These are phyloP conservation scores for Ascochyta fabae DNA, from an alignment of 2,329 filamentous ascomycete genomes.

Conservation along the genomic window DNA sequence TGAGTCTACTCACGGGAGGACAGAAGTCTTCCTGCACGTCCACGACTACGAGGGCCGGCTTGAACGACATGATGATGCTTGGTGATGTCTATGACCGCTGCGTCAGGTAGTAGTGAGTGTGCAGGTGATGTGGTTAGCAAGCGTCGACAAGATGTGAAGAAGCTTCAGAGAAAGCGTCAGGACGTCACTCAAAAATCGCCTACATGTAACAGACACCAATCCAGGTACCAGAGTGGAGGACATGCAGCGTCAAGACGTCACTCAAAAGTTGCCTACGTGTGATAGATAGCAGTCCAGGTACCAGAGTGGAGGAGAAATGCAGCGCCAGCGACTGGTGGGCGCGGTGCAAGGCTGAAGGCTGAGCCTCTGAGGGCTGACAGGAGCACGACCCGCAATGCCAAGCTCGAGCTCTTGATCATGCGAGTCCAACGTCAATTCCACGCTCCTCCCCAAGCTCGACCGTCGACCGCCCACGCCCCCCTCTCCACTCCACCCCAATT, in stretches of 20 bases:
- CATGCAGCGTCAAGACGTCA: too few species aligned
- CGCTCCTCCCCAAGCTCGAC: conserved; percentile 34
- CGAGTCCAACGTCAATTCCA: conserved; percentile 31
- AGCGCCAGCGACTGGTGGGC: not conserved
- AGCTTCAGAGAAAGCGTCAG: not conserved
- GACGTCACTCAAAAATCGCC: not conserved
- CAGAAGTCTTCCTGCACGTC: conserved; percentile 97
- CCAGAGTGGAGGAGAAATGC: not conserved
- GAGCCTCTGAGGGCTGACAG: not conserved
- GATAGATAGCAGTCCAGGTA: not conserved
- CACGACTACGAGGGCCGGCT: conserved; percentile 73
- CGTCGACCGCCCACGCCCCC: conserved; percentile 35
- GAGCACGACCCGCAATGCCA: conserved; percentile 22
- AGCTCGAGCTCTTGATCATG: conserved; percentile 29
- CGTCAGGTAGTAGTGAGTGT: conserved; percentile 3
- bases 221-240: too few species aligned
- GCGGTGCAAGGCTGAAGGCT: not conserved
- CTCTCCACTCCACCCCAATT: conserved; percentile 47
- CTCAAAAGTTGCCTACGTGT: too few species aligned
- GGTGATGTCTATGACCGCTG: conserved; percentile 8
- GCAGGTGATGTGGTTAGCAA: not conserved
- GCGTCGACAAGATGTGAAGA: not conserved
- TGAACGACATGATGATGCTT: conserved; percentile 26
- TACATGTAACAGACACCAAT: not conserved
- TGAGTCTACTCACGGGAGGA: conserved; percentile 69